Evolutionary conservation across 2,329 filamentous ascomycete genomes (phyloP).

Genomic region (Ascosphaera acerosa): DNA sequence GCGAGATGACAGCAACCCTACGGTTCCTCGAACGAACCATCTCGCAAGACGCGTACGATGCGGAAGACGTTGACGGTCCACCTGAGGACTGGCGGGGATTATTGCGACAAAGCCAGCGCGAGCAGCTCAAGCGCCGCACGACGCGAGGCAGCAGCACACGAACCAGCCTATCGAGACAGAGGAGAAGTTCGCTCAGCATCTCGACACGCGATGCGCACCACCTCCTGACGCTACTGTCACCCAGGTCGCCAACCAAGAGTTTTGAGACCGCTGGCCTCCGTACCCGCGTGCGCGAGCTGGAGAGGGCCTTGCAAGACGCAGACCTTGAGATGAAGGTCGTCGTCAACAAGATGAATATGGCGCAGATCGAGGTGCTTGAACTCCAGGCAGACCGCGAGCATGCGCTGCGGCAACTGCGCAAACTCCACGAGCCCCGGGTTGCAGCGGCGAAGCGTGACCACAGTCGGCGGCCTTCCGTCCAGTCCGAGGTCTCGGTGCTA

Average conservation of each 20-base stretch:
- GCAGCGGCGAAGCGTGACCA: constrained; percentile 31
- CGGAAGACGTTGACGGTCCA: constrained; percentile 33
- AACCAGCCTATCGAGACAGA: neutral
- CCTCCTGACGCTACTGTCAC: neutral
- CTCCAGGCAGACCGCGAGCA: constrained; percentile 32
- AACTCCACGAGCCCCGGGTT: constrained; percentile 19
- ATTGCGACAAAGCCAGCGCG: neutral
- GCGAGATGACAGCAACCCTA: constrained; percentile 55
- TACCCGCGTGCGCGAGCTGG: constrained; percentile 44
- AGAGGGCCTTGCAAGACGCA: constrained; percentile 50
- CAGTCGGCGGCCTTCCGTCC: too few relatives aligned
- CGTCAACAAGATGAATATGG: constrained; percentile 54
- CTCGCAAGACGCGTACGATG: constrained; percentile 55
- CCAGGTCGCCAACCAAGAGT: neutral
- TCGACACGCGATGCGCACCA: neutral
- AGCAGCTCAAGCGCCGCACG: neutral
- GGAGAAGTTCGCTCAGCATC: neutral
- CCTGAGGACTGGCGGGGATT: constrained; percentile 13
- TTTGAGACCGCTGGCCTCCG: neutral
- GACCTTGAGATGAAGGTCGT: constrained; percentile 68
- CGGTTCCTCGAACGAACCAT: constrained; percentile 65
- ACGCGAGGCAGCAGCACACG: neutral
- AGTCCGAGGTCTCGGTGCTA: too few relatives aligned
- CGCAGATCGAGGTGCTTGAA: constrained; percentile 60
- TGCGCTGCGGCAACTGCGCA: constrained; percentile 2